Percentiles rank a stretch among this genome's conserved stretches.
Evolutionary conservation across 768 basidiomycete species (phyloP).

Genomic region (Lactarius tabidus): DNA sequence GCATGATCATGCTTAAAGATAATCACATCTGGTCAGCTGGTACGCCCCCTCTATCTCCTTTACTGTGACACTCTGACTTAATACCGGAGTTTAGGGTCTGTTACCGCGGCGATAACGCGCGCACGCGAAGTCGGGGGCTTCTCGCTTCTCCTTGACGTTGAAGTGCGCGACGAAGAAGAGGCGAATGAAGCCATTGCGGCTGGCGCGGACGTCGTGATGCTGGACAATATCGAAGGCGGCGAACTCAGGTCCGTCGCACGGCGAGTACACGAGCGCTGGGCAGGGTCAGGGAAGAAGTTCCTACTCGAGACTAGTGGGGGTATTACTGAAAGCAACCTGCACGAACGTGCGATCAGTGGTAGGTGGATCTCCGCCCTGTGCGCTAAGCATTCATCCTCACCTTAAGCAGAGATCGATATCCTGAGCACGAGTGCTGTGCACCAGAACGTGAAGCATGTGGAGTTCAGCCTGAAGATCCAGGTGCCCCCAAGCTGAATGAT

Average conservation of each 20-base stretch:
- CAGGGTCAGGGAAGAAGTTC: conserved; percentile 68
- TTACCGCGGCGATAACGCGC: conserved; percentile 78
- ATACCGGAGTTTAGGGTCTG: conserved; percentile 59
- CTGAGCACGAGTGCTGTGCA: conserved; percentile 87
- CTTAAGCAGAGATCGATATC: conserved; percentile 80
- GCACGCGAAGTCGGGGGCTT: conserved; percentile 93
- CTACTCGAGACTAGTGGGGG: conserved; percentile 93
- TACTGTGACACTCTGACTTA: background rate
- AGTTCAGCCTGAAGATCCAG: conserved; percentile 96
- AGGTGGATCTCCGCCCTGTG: conserved; percentile 27
- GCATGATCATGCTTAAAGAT: conserved; percentile 99
- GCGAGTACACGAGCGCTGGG: conserved; percentile 74
- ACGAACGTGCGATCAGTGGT: conserved; percentile 81
- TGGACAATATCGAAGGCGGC: conserved; percentile 86
- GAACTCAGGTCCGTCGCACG: conserved; percentile 65
- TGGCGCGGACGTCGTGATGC: conserved; percentile 93
- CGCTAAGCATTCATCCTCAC: background rate
- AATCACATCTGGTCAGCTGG: conserved; percentile 99
- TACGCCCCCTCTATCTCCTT: conserved; percentile 31
- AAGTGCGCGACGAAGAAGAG: conserved; percentile 83
- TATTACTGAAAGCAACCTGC: conserved; percentile 84
- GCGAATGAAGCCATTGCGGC: conserved; percentile 97
- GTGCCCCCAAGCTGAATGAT: conserved; percentile 34
- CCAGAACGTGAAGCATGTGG: conserved; percentile 90
- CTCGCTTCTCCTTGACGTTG: conserved; percentile 87